phyloP scores from a whole-genome alignment of 2,329 filamentous ascomycete genomes.

The Ophioceras dolichostomum region DNA sequence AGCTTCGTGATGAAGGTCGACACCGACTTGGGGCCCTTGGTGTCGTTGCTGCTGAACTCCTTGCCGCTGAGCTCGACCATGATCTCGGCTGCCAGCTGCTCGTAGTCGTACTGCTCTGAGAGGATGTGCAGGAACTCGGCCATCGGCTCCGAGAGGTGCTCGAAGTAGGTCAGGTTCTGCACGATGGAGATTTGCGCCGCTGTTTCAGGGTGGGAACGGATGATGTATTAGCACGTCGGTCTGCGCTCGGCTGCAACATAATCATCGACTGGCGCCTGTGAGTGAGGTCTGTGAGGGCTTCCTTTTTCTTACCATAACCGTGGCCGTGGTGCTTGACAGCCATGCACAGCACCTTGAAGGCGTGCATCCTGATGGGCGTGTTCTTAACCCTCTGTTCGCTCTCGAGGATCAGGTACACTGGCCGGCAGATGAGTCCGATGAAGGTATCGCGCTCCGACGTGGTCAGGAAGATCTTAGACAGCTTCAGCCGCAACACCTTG shows the following conservation, averaged over 20 bases:
- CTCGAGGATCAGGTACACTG: constrained; percentile 87
- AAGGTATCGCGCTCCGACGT: constrained; percentile 96
- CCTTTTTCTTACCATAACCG: constrained; percentile 59
- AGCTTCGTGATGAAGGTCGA: constrained; percentile 88
- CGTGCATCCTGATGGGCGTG: constrained; percentile 85
- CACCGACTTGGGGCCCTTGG: constrained; percentile 88
- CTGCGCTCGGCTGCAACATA: constrained; percentile 7
- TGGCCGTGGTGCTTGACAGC: constrained; percentile 97
- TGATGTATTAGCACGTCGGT: too few relatives aligned
- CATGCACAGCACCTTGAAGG: constrained; percentile 92
- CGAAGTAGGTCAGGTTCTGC: constrained; percentile 95
- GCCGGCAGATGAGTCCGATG: constrained; percentile 79
- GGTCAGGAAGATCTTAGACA: constrained; percentile 86
- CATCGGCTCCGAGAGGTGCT: constrained; percentile 98
- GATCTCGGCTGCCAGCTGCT: constrained; percentile 87
- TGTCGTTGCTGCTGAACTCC: constrained; percentile 95
- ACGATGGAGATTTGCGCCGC: constrained; percentile 96
- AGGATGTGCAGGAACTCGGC: constrained; percentile 95
- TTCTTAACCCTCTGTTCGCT: constrained; percentile 87
- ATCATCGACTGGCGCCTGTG: too few relatives aligned
- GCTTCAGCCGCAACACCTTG: constrained; percentile 86
- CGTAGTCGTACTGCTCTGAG: constrained; percentile 94
- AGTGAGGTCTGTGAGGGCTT: too few relatives aligned
- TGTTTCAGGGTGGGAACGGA: constrained; percentile 19
- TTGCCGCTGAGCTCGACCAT: constrained; percentile 91